Evolutionary conservation across 768 basidiomycete species (phyloP).

Genomic region (Tulasnella sp.): DNA sequence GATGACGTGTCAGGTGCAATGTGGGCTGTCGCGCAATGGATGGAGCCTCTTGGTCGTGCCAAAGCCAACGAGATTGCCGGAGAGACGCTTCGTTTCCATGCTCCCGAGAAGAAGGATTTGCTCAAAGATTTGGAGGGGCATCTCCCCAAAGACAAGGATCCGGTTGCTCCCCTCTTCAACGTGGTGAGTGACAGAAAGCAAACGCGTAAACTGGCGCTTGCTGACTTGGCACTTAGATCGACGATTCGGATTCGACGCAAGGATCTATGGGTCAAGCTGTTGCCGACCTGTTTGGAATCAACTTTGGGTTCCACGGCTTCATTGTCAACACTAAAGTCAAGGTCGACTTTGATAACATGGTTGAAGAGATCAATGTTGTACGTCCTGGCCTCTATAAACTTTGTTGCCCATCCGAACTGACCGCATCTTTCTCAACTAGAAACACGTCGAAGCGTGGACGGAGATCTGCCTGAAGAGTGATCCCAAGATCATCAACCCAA

Average conservation of each 20-base stretch:
- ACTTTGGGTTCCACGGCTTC: conserved; percentile 78
- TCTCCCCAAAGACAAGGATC: conserved; percentile 57
- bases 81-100: conserved; percentile 62
- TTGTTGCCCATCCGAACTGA: conserved; percentile 52
- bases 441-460: conserved; percentile 80
- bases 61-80: conserved; percentile 69
- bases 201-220: neutral
- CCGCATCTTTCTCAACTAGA: conserved; percentile 58
- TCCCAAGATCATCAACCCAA: conserved; percentile 71
- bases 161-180: conserved; percentile 81
- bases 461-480: conserved; percentile 74
- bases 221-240: conserved; percentile 54
- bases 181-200: conserved; percentile 52
- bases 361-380: conserved; percentile 65
- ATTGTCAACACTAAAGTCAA: conserved; percentile 69
- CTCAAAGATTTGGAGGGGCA: conserved; percentile 63
- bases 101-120: conserved; percentile 73
- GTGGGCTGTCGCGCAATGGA: conserved; percentile 81
- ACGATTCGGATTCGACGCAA: conserved; percentile 73
- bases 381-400: neutral
- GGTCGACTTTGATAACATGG: conserved; percentile 39
- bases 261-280: conserved; percentile 66
- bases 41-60: conserved; percentile 61
- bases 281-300: conserved; percentile 74
- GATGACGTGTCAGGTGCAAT: conserved; percentile 77